These are phyloP conservation scores for Saposhnikovia divaricata DNA, from an alignment of 129 eudicot species.

Conservation along the genomic window DNA sequence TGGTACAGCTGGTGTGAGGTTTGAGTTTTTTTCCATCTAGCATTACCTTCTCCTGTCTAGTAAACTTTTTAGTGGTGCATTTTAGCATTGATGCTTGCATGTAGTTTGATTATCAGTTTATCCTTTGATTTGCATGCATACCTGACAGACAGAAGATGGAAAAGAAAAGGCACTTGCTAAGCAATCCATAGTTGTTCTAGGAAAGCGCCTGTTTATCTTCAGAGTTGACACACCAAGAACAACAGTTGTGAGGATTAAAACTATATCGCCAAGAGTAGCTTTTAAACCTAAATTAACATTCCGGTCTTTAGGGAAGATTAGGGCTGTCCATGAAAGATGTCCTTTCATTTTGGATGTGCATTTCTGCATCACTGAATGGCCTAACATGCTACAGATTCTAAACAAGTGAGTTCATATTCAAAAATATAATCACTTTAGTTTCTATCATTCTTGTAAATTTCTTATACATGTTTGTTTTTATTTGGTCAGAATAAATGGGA, in stretches of 20 bases:
- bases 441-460: background rate
- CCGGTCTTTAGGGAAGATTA: conserved; percentile 15
- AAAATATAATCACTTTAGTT: background rate
- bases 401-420: conserved; percentile 20
- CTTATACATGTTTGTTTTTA: background rate
- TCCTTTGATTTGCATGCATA: background rate
- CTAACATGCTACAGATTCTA: conserved; percentile 32
- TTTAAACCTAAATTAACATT: background rate
- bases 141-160: conserved; percentile 32
- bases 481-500: conserved; percentile 25
- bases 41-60: background rate
- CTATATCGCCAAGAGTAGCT: background rate
- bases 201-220: conserved; percentile 20
- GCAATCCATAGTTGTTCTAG: conserved; percentile 18
- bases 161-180: conserved; percentile 38
- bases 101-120: background rate
- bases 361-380: conserved; percentile 29
- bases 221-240: conserved; percentile 48
- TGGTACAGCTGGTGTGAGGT: background rate
- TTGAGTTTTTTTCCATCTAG: background rate
- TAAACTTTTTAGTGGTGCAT: background rate
- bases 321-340: background rate
- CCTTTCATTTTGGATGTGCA: conserved; percentile 11
- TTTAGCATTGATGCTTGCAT: background rate
- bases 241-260: conserved; percentile 33